Base-by-base conservation (phyloP, 2,329 filamentous ascomycete genomes). In the Emmonsia crescens region DNA sequence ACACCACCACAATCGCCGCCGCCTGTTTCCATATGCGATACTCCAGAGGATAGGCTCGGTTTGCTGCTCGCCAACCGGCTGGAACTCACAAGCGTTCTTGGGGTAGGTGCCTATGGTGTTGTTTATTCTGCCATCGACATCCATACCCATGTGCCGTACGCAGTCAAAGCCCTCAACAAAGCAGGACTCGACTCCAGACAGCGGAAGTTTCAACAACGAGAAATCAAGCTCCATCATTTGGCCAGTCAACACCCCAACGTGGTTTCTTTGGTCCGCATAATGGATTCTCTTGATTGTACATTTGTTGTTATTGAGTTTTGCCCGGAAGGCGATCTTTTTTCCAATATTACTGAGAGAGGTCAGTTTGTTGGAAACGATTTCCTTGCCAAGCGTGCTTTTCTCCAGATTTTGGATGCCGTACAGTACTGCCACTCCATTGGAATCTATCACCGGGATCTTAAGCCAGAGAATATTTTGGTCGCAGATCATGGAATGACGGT, bases 221-320 rank as follows among this genome's bases (percentile, higher is more conserved):
- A 99, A 78, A 96, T 97, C 73, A 85, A 88, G 69, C 84, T 97
- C 62, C 94, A 99, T 78, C 89, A 96, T 77, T 79, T 85, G 75
- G 94, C 91, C 62, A 95, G 91, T 67, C 86, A 86, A 64, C 94
- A 99, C 74, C 86, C 87, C 71, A 96, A 96, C 75, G 89, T 99
- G 66, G 91, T 97, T 64, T 94, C 91, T 68, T 85, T 99, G 81
- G 82, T 91, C 68, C 92, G 94, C 81, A 96, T 97, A 72, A 85
- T 97, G 79, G 91, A 96, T 76, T 88, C 89, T 70, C 81, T 84
- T 64, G 91, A 96, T 75, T 96, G 91, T 82, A 95, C 92, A 66
- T 97, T 91, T 77, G 93, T 97, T 69, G 89, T 99, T 67, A 83
- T 99, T 74, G 94, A 99, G 76, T 97, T 92, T 76, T 97, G 93